Base-by-base conservation (phyloP, 441 rosid genomes). In the Lepidium campestre region DNA sequence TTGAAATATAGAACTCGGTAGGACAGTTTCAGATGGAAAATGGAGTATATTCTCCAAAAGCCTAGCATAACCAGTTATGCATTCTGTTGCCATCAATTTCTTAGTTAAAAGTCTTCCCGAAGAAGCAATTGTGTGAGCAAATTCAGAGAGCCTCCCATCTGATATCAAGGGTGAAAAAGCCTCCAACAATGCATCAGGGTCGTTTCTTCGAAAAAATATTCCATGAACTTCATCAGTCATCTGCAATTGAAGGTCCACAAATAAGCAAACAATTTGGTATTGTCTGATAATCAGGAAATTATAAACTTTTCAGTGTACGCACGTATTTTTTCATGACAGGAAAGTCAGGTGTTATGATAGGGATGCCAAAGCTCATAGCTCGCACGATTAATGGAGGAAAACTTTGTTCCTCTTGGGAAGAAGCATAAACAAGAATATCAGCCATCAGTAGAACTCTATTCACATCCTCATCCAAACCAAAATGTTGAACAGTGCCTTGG, bases 361-460 rank as follows among this genome's bases (percentile, higher is more conserved):
- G 96, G 62, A 89, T 78, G 62, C 89, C 91, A 74, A 90, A 86
- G 52, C 89, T 90, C 99, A 95, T 88, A 69, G 98, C 94, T 75
- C 96, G 89, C 68, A 87, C 77, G 72, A 95, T 73, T 58, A 95
- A 59, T 49, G 97, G 79, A 63, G 98, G 94, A 61, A 95, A 95
- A 62, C 82, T 86, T 78, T 92, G 98, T 72, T 92, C 97, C 78
- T 90, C 98, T 78, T 88, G 97, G 61, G 95, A 92, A 75, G 99
- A 86, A 68, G 87, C 93, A 78, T 92, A 90, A 62, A 95, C 79
- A 77, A 95, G 86, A 79, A 92, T 80, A 80, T 95, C 98, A 34
- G 96, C 86, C 92, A 89, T 84, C 64, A 83, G 63, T 63, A 95
- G 73, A 66, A 89, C 78, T 47, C 82, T 71, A 73, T 90, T 86